A percentile compares a stretch with the other conserved stretches of the same genome.
phyloP scores from a whole-genome alignment of 805 yeast genomes.

The Zygosaccharomyces rouxii region DNA sequence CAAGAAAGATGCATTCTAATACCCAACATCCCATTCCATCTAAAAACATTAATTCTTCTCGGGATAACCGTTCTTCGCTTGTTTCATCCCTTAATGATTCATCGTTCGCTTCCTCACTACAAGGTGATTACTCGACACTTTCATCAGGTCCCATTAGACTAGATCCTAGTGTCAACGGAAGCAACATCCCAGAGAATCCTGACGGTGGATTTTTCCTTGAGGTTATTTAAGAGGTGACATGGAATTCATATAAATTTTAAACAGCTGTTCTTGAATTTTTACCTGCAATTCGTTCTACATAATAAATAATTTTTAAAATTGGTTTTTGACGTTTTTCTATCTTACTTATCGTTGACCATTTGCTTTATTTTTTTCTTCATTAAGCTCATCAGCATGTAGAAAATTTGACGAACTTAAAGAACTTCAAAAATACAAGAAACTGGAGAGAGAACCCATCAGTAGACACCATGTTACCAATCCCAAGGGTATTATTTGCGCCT shows the following conservation, averaged over 20 bases:
- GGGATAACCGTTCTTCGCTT: conserved; percentile 17
- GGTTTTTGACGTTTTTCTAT: background rate
- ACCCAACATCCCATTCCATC: background rate
- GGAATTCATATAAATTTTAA: background rate
- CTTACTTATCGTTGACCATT: background rate
- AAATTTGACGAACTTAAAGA: background rate
- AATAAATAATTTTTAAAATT: background rate
- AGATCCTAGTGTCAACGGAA: conserved; percentile 2
- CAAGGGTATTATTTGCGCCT: conserved; percentile 3
- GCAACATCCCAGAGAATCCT: background rate
- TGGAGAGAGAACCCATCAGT: background rate
- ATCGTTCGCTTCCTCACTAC: conserved; percentile 18
- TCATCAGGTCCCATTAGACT: conserved; percentile 19
- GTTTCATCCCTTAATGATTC: conserved; percentile 18
- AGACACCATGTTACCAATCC: conserved; percentile 9
- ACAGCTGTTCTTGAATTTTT: background rate
- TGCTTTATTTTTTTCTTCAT: background rate
- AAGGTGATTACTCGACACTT: conserved; percentile 16
- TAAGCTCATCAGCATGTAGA: background rate
- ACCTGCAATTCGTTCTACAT: background rate
- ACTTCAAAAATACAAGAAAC: background rate
- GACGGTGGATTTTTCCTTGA: conserved; percentile 23
- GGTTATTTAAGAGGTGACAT: conserved; percentile 11
- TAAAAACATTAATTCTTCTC: conserved; percentile 2
- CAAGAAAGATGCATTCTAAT: conserved; percentile 15